These are phyloP conservation scores for Ceraceosorus bombacis DNA, from an alignment of 1,284 basidiomycete species.

Conservation along the genomic window DNA sequence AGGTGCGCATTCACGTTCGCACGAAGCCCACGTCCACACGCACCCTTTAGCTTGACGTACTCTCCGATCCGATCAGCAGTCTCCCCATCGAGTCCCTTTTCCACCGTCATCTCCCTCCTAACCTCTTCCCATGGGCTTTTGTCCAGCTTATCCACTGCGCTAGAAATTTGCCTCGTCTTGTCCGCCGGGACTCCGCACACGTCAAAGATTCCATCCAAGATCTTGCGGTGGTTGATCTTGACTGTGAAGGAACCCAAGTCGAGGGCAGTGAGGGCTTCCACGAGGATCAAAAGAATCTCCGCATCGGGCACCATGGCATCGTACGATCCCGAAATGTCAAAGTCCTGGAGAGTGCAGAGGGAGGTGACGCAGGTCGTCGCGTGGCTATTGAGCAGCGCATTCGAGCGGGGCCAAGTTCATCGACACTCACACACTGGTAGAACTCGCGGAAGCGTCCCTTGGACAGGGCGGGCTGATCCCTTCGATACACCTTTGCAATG, in stretches of 20 bases:
- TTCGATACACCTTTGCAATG: constrained; percentile 92
- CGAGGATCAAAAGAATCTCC: constrained; percentile 75
- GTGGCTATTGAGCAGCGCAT: neutral
- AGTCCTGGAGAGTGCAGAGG: constrained; percentile 59
- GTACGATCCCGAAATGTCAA: constrained; percentile 80
- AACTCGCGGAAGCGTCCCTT: constrained; percentile 99
- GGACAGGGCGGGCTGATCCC: constrained; percentile 94
- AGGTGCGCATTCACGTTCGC: constrained; percentile 1
- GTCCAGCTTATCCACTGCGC: constrained; percentile 96
- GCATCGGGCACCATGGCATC: constrained; percentile 97
- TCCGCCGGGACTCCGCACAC: constrained; percentile 88
- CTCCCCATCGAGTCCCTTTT: constrained; percentile 78
- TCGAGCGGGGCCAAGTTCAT: neutral
- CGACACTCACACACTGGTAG: constrained; percentile 75
- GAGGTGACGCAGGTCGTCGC: neutral
- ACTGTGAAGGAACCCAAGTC: constrained; percentile 81
- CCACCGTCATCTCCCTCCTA: constrained; percentile 88
- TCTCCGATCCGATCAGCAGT: constrained; percentile 91
- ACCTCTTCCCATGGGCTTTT: constrained; percentile 87
- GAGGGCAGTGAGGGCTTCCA: constrained; percentile 71
- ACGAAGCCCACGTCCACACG: constrained; percentile 12
- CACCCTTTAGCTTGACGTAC: constrained; percentile 90
- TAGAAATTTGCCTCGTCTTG: constrained; percentile 89
- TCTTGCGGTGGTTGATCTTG: constrained; percentile 92
- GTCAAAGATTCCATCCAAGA: constrained; percentile 93